Conservation (phyloP, 345 rosid species). For the Psidium guajava region DNA sequence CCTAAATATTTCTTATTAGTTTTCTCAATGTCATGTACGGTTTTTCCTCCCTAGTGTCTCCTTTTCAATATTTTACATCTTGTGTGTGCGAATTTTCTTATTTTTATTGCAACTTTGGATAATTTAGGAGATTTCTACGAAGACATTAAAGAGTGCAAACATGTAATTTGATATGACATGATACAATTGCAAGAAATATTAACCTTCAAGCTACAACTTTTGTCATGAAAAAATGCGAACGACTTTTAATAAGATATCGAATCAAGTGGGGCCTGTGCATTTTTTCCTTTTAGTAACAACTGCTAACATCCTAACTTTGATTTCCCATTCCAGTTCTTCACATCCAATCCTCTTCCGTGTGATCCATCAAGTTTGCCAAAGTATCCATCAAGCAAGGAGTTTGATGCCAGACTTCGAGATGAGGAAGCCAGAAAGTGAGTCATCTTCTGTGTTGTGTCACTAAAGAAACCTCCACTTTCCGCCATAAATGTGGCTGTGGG, state of each 20-base stretch:
- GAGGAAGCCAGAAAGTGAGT: slow-evolving; percentile 35
- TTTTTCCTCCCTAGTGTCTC: not conserved
- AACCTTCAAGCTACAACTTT: not conserved
- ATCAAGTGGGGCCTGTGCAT: not conserved
- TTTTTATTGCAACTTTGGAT: not conserved
- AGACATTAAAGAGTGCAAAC: not conserved
- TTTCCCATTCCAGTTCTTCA: slow-evolving; percentile 27
- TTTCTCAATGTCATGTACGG: not conserved
- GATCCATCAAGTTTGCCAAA: slow-evolving; percentile 45
- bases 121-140: not conserved
- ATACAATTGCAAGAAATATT: not conserved
- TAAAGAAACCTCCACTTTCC: not conserved
- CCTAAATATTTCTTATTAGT: not conserved
- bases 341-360: slow-evolving; percentile 35
- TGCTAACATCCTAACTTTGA: not conserved
- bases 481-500: not conserved
- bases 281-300: not conserved
- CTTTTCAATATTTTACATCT: not conserved
- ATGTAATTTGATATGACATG: not conserved
- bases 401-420: slow-evolving; percentile 29
- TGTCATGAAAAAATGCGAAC: not conserved
- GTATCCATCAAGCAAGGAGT: slow-evolving; percentile 46
- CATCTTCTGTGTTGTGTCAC: not conserved
- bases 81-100: not conserved
- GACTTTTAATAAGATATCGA: not conserved